These are phyloP conservation scores for Tephrocybe sp. DNA, from an alignment of 768 basidiomycete genomes.

Conservation along the genomic window DNA sequence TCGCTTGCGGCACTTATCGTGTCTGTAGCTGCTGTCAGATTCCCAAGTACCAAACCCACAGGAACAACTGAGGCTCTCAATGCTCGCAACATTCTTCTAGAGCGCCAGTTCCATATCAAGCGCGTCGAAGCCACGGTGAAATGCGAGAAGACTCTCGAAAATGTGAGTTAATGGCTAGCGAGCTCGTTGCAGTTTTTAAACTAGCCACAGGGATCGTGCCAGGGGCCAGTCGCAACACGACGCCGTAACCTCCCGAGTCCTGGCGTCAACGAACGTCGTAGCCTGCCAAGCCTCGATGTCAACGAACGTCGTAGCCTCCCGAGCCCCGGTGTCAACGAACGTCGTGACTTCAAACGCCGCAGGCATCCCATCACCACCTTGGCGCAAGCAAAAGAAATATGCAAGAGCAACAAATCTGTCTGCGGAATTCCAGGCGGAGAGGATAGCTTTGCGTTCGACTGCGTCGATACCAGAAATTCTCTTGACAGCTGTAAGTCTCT, in stretches of 20 bases:
- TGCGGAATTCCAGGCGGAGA: conserved; percentile 19
- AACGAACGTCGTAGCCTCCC: conserved; percentile 10
- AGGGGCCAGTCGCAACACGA: too few relatives aligned
- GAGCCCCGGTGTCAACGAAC: not conserved
- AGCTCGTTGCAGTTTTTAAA: too few relatives aligned
- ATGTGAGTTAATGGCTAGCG: too few relatives aligned
- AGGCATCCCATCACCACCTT: conserved; percentile 14
- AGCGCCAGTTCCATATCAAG: conserved; percentile 4
- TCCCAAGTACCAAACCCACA: not conserved
- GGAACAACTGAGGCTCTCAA: not conserved
- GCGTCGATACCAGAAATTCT: conserved; percentile 13
- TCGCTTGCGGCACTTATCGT: not conserved
- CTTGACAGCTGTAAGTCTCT: conserved; percentile 18
- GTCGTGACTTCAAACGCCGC: conserved; percentile 12
- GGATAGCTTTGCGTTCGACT: conserved; percentile 16
- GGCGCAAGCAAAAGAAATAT: conserved; percentile 17
- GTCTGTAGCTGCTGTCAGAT: not conserved
- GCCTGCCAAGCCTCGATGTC: too few relatives aligned
- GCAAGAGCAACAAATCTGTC: conserved; percentile 18
- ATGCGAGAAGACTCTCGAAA: too few relatives aligned
- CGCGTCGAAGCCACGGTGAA: too few relatives aligned
- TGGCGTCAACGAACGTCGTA: conserved; percentile 2
- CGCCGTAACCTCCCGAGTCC: conserved; percentile 10
- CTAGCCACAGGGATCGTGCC: too few relatives aligned
- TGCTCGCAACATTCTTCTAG: not conserved